Percentiles rank a stretch among this genome's conserved stretches.
Evolutionary conservation across 176 grass and related monocot species (phyloP).

Genomic region (Eragrostis nindensis): DNA sequence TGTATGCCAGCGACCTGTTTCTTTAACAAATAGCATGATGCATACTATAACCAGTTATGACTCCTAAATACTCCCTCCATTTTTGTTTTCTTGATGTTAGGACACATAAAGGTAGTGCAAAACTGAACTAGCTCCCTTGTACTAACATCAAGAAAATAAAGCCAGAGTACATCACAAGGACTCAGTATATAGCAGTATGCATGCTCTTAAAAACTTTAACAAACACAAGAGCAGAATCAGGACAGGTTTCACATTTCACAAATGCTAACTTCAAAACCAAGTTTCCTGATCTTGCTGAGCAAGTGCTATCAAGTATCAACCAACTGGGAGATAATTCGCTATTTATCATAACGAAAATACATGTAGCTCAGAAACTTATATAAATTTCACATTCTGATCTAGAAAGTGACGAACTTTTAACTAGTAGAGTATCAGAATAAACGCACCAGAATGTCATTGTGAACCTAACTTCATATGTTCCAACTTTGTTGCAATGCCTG

Average conservation of each 20-base stretch:
- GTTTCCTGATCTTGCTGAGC: neutral
- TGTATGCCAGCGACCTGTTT: neutral
- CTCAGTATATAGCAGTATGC: conserved; percentile 15
- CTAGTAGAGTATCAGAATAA: neutral
- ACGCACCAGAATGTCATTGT: conserved; percentile 71
- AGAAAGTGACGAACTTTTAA: conserved; percentile 11
- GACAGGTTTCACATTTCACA: neutral
- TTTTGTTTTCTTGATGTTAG: too few species aligned
- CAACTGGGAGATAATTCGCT: neutral
- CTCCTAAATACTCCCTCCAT: too few species aligned
- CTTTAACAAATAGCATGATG: conserved; percentile 19
- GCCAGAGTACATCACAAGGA: conserved; percentile 2
- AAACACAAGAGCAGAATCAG: conserved; percentile 8
- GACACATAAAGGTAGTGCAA: too few species aligned
- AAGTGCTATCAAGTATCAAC: neutral
- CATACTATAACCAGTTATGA: neutral
- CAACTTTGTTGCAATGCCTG: conserved; percentile 43
- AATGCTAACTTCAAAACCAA: conserved; percentile 12
- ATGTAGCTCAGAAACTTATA: neutral
- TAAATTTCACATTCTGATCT: neutral
- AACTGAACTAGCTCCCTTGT: too few species aligned
- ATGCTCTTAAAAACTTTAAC: neutral
- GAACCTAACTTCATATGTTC: conserved; percentile 73
- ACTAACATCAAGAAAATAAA: too few species aligned
- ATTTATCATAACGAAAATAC: neutral